phyloP scores from a whole-genome alignment of 2,329 filamentous ascomycete genomes.

The Trichoderma sp. region DNA sequence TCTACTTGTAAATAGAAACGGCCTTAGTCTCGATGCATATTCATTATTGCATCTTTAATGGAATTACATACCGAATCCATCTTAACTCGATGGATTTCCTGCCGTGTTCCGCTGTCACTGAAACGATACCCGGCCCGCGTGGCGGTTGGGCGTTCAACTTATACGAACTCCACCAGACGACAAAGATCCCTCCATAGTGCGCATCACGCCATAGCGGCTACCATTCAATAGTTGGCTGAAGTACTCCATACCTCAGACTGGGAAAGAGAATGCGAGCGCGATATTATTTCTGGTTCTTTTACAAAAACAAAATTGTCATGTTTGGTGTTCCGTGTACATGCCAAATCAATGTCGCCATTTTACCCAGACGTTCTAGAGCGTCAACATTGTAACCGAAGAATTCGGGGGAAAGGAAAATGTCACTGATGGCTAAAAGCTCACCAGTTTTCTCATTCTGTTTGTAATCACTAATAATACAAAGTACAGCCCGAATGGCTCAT shows the following conservation, averaged over 20 bases:
- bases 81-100: not conserved
- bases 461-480: not conserved
- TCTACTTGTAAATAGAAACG: not conserved
- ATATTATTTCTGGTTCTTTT: too few species aligned
- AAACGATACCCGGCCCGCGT: not conserved
- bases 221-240: not conserved
- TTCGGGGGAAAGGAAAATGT: not conserved
- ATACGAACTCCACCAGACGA: not conserved
- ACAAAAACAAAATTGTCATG: not conserved
- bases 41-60: not conserved
- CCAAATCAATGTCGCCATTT: not conserved
- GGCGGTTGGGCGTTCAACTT: not conserved
- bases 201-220: constrained; percentile 12
- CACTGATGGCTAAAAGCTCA: not conserved
- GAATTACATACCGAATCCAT: not conserved
- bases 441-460: not conserved
- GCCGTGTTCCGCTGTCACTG: not conserved
- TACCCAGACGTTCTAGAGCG: not conserved
- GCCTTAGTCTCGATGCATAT: not conserved
- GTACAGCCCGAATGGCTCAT: not conserved
- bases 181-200: not conserved
- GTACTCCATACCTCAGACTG: not conserved
- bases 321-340: not conserved
- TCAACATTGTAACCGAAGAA: not conserved
- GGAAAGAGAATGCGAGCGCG: not conserved